Evolutionary conservation across 192 early-diverging fungal species (phyloP).

Genomic region (Podila epicladia): DNA sequence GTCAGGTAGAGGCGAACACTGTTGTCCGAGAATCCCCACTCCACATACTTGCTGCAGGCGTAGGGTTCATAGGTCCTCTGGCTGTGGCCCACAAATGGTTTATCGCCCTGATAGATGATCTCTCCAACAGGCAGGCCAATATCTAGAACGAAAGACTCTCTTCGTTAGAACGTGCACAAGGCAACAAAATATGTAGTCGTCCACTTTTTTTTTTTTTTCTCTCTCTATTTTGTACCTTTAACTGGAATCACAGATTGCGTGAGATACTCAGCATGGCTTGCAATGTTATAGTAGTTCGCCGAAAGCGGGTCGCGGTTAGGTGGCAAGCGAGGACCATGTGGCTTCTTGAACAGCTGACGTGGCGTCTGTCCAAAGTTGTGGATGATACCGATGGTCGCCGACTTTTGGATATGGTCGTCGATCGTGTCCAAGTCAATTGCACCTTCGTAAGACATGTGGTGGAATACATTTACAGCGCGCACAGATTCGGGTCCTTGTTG

Average conservation of each 20-base stretch:
- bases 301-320: conserved; percentile 48
- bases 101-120: conserved; percentile 55
- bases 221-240: conserved; percentile 50
- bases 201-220: background rate
- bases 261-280: conserved; percentile 59
- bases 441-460: conserved; percentile 96
- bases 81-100: conserved; percentile 52
- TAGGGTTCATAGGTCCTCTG: conserved; percentile 52
- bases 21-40: conserved; percentile 73
- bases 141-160: conserved; percentile 34
- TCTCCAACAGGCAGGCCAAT: conserved; percentile 61
- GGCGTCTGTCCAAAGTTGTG: conserved; percentile 99
- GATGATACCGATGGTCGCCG: conserved; percentile 92
- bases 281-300: conserved; percentile 56
- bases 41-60: conserved; percentile 64
- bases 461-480: conserved; percentile 92
- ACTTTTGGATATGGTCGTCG: conserved; percentile 87
- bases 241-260: conserved; percentile 63
- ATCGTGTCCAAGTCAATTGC: conserved; percentile 94
- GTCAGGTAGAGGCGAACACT: conserved; percentile 63
- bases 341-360: conserved; percentile 84
- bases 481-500: conserved; percentile 89
- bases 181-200: background rate
- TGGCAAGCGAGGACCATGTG: conserved; percentile 73
- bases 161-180: background rate